Base-by-base conservation (phyloP, 2,329 filamentous ascomycete genomes). In the Penicillium freii region DNA sequence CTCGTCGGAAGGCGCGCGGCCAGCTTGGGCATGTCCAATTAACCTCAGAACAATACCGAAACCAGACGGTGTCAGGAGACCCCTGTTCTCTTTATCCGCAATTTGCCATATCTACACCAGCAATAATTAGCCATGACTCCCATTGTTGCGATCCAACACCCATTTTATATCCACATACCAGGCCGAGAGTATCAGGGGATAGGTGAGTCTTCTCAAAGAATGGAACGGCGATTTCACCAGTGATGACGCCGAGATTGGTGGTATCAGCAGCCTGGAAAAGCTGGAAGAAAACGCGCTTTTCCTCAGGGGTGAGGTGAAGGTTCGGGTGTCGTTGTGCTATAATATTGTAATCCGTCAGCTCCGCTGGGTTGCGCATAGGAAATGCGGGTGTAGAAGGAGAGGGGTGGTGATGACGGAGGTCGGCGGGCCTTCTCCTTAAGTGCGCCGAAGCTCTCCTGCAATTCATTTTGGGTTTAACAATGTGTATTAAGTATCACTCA, bases 131-230 rank as follows among this genome's bases (percentile, higher is more conserved):
- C 50, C 31, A 42, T 45, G 17, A 11, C 31, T 34, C 47, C n/a
- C 8, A 27, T 36, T 23, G 34, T 46, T 40, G 21, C 23, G 46
- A 34, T 2, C 8, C 29, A 19, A 15, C 29, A n/a, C 5, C 17
- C 2, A 34, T 44, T 6, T 3, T 17, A n/a, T 49, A n/a, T 53
- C 31, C 45, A 80, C 85, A 66, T 78, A 93, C 90, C 85, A 96
- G 88, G 75, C 93, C 94, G 58, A 99, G 82, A 48, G 94, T 83
- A 61, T 90, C 87, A 53, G 92, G 91, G 60, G 93, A 87, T 48
- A 99, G 82, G 66, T 90, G 88, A 45, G 94, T 97, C 81, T 94
- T 94, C 77, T 97, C 92, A 73, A 99, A 99, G 81, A 99, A 97
- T 74, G 92, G 91, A 74, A 99, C 92, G 58, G 94, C 94, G 60